Base-by-base conservation (phyloP, 495 filamentous ascomycete genomes). In the Filosporella fistucella region DNA sequence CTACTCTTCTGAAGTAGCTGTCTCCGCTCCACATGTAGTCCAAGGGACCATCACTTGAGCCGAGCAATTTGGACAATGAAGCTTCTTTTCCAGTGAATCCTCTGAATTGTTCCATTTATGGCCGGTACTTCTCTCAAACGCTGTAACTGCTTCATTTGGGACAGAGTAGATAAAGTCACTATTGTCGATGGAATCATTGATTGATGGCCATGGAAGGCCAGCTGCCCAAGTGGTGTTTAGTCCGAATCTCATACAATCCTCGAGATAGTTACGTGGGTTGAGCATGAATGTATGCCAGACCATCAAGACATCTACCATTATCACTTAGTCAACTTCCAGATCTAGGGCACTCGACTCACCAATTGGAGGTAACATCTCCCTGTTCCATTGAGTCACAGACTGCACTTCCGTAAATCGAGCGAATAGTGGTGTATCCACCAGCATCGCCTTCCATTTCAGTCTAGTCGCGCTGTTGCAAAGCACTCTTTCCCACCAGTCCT, bases 281-380 rank as follows among this genome's bases (percentile, higher is more conserved):
- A 95, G 76, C 81, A 90, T 82, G 54, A 88, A 86, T 1, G 85
- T 69, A 63, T 95, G 89, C 88, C 86, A 93, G 0, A 94, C 87
- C 87, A 95, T 89, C 33, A 95, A 64, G 2, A 95, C 80, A 60
- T 95, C 89, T 82, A 57, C 1, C 21, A 0, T 20, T 20, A 24
- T 47, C 40, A 50, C n/a, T 61, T 24, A n/a, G 13, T 6, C 14
- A 32, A 25, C 10, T 1, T 9, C 44, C 0, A 33, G 14, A 29
- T 9, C 4, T 25, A 23, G 5, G 14, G 29, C 12, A 26, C 4
- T 9, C n/a, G n/a, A n/a, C n/a, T 3, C 39, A 63, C 60, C 60
- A 42, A 63, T 48, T 4, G 61, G 61, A 26, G 61, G 61, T 21
- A 63, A 44, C 59, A 56, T 59, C n/a, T 48, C 43, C 3, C 45